Conservation (phyloP, 2,329 filamentous ascomycete genomes). For the Zymoseptoria tritici region DNA sequence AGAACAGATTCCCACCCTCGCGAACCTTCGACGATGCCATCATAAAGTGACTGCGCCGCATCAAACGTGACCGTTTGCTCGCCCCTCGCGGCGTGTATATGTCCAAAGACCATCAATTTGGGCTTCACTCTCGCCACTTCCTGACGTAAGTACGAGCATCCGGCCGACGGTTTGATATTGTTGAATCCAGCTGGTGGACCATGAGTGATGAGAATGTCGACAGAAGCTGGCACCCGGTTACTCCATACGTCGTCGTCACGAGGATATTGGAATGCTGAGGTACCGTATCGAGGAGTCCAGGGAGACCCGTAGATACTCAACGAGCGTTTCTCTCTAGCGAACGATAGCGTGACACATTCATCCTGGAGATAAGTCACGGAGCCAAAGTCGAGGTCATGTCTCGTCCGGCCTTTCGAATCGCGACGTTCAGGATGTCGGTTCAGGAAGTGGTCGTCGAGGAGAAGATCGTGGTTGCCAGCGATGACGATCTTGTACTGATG, state of each 20-base stretch:
- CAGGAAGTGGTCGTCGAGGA: conserved; percentile 10
- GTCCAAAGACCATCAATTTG: conserved; percentile 33
- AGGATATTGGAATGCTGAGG: conserved; percentile 39
- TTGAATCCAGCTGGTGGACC: conserved; percentile 32
- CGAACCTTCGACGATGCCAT: neutral
- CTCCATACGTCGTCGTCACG: conserved; percentile 21
- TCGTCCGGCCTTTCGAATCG: neutral
- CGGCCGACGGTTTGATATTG: conserved; percentile 31
- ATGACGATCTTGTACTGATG: conserved; percentile 19
- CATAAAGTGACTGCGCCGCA: conserved; percentile 27
- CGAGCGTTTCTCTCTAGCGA: conserved; percentile 43
- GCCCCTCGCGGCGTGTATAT: conserved; percentile 34
- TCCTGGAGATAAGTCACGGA: conserved; percentile 31
- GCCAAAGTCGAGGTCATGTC: conserved; percentile 28
- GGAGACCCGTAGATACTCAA: conserved; percentile 71
- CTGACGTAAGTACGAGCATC: neutral
- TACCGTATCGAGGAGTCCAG: conserved; percentile 56
- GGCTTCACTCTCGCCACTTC: conserved; percentile 27
- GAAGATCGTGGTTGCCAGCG: conserved; percentile 19
- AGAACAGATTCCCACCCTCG: neutral
- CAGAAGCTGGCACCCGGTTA: conserved; percentile 12
- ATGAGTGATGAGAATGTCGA: conserved; percentile 37
- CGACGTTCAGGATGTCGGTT: neutral
- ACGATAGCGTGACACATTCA: conserved; percentile 33
- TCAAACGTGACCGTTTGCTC: conserved; percentile 59